Evolutionary conservation across 495 filamentous ascomycete species (phyloP), one percentile per base, ranked within the genome.

Genomic region (Podospora anserina): DNA sequence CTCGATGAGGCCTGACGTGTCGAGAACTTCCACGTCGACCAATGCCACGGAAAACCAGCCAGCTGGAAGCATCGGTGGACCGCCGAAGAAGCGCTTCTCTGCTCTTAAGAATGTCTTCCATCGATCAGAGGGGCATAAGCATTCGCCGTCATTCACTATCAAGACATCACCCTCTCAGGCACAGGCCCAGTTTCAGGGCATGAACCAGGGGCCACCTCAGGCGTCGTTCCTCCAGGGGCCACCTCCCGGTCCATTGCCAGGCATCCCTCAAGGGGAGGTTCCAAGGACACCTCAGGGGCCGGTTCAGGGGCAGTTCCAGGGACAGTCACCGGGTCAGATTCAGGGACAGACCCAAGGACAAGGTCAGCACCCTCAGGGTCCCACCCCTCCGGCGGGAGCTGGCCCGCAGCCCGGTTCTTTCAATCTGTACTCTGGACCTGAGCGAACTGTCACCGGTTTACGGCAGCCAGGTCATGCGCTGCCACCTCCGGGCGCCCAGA

Each of bases 71-170:
- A 60, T 64, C 26, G 67, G 67, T 18, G 69, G 68, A 1, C 55
- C 56, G 7, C 74, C 76, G 0, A 78, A 78, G 69, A 79, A 80
- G 67, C 70, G 78, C 2, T 74, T 78, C 64, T 78, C 77, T 19
- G 72, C 71, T 2, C 63, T 79, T 18, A 74, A 76, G 19, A 70
- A 68, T 28, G 72, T 75, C 59, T 74, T 79, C 32, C 62, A 34
- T 9, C 66, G 71, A 1, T 67, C 72, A 19, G 67, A 58, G 5
- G 64, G 16, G 5, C 60, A 20, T 18, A 70, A 66, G 65, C 66
- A 16, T n/a, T 5, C 30, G 18, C 61, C 20, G 4, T 32, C 69
- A 4, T 69, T 67, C 3, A 69, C 69, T 30, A 54, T 13, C 4
- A 62, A 67, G 26, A 68, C 44, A 57, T 63, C 60, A 23, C 68